Percentiles rank a stretch among this genome's conserved stretches.
Evolutionary conservation across 345 rosid species (phyloP).

Genomic region (Litchi chinensis): DNA sequence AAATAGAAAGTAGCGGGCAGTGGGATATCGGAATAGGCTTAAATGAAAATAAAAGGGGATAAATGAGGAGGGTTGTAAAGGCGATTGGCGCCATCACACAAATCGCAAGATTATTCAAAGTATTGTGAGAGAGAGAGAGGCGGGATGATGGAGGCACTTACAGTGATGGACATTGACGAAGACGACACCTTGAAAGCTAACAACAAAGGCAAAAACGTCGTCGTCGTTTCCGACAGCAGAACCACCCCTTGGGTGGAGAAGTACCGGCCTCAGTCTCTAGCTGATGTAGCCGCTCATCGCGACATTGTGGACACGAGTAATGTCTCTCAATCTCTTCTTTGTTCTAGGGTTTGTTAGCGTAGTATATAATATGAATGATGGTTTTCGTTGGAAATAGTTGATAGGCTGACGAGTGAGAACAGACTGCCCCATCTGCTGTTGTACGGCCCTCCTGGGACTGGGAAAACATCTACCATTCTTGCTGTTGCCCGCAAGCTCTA

Average conservation of each 20-base stretch:
- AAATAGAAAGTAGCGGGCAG: too few species aligned
- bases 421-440: constrained; percentile 86
- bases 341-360: not conserved
- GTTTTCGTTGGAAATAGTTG: constrained; percentile 51
- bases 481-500: constrained; percentile 96
- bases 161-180: constrained; percentile 82
- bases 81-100: constrained; percentile 41
- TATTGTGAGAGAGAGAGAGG: not conserved
- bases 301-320: constrained; percentile 97
- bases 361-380: not conserved
- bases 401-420: constrained; percentile 92
- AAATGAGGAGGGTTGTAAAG: not conserved
- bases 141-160: constrained; percentile 56
- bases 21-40: too few species aligned
- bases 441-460: constrained; percentile 98
- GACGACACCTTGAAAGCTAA: constrained; percentile 39
- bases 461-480: constrained; percentile 97
- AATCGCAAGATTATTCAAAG: not conserved
- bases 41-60: too few species aligned
- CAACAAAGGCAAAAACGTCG: constrained; percentile 56
- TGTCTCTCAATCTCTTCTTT: not conserved
- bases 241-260: constrained; percentile 97
- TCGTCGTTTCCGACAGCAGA: constrained; percentile 49
- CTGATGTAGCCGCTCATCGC: constrained; percentile 97
- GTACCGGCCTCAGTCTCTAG: constrained; percentile 93